Percentiles rank a stretch among this genome's conserved stretches.
Evolutionary conservation across 1,284 basidiomycete genomes (phyloP).

Genomic region (Malassezia japonica): DNA sequence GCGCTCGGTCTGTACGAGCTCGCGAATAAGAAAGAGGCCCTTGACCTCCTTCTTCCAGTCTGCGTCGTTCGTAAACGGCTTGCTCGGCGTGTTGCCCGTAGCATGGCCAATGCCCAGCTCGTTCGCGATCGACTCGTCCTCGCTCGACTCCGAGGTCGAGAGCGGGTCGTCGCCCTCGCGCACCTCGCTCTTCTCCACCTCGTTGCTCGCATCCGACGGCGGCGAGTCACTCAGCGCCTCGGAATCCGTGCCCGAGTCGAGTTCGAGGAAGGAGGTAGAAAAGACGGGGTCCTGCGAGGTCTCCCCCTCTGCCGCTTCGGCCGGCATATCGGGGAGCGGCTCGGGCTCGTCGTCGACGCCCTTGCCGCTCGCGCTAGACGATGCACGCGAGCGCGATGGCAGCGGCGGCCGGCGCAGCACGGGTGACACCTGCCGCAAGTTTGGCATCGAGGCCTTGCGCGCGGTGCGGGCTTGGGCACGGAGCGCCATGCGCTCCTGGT

Average conservation of each 20-base stretch:
- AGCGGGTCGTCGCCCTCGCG: not conserved
- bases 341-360: not conserved
- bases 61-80: slow-evolving; percentile 36
- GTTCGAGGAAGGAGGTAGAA: slow-evolving; percentile 9
- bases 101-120: slow-evolving; percentile 33
- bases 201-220: not conserved
- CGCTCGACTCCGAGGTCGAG: slow-evolving; percentile 1
- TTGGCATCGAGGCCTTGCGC: slow-evolving; percentile 18
- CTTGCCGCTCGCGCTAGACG: not conserved
- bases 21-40: slow-evolving; percentile 42
- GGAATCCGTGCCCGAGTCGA: slow-evolving; percentile 1
- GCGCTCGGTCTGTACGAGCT: slow-evolving; percentile 43
- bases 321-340: not conserved
- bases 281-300: slow-evolving; percentile 1
- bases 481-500: slow-evolving; percentile 26
- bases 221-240: not conserved
- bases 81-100: slow-evolving; percentile 30
- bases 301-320: not conserved
- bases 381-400: slow-evolving; percentile 3
- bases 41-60: slow-evolving; percentile 47
- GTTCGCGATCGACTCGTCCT: slow-evolving; percentile 22
- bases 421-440: slow-evolving; percentile 6
- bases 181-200: not conserved
- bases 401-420: not conserved
- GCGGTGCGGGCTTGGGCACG: slow-evolving; percentile 12